A percentile compares a stretch with the other conserved stretches of the same genome.
These are phyloP conservation scores for Tetrahymena borealis DNA, from an alignment of 73 alveolate genomes.

Conservation along the genomic window DNA sequence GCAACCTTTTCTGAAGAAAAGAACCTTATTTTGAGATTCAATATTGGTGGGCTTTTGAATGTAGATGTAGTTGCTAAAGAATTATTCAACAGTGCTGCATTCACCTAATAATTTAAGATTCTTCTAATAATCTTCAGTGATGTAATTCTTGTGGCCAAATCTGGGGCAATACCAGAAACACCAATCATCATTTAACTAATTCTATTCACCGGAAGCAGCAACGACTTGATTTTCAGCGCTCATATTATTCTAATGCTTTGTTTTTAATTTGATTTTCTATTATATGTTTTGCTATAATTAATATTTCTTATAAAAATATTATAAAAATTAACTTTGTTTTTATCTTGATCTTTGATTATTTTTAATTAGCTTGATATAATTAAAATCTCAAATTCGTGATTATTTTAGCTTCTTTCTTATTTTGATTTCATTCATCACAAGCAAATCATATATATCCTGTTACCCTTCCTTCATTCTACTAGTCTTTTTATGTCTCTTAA, in stretches of 20 bases:
- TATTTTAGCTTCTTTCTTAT: not conserved
- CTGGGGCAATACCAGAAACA: constrained; percentile 40
- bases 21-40: constrained; percentile 21
- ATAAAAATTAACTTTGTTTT: not conserved
- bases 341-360: not conserved
- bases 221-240: not conserved
- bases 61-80: constrained; percentile 11
- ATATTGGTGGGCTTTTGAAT: constrained; percentile 11
- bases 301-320: not conserved
- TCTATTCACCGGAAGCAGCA: not conserved
- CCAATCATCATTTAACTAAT: constrained; percentile 31
- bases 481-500: not conserved
- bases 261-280: not conserved
- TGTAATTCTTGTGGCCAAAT: constrained; percentile 15
- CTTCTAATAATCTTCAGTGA: constrained; percentile 5
- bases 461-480: not conserved
- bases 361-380: not conserved
- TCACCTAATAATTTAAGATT: constrained; percentile 24
- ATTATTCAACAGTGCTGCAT: constrained; percentile 32
- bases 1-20: constrained; percentile 33
- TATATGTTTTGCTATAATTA: not conserved
- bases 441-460: not conserved
- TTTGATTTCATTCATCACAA: not conserved
- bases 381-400: not conserved
- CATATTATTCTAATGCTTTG: not conserved